A percentile compares a stretch with the other conserved stretches of the same genome.
These are phyloP conservation scores for Musa acuminata DNA, from an alignment of 176 grass and related monocot genomes.

Conservation along the genomic window DNA sequence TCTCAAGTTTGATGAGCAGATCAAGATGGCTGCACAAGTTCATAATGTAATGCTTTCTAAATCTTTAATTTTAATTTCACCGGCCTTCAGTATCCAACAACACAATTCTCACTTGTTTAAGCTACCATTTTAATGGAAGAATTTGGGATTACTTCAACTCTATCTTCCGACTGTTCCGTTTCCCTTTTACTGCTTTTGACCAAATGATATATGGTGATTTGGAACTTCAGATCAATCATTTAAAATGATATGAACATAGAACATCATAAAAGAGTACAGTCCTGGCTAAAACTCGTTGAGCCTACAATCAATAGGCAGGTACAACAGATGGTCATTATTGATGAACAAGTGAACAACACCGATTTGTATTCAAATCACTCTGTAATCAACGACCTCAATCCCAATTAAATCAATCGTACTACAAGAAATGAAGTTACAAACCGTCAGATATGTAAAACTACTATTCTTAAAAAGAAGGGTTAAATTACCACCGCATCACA, in stretches of 20 bases:
- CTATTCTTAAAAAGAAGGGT: not conserved
- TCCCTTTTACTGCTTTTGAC: not conserved
- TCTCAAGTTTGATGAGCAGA: no score
- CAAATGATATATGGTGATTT: not conserved
- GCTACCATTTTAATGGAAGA: no score
- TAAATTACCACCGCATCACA: not conserved
- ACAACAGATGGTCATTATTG: no score
- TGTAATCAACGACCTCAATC: not conserved
- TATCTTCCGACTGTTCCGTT: no score
- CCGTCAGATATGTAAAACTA: not conserved
- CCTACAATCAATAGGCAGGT: no score
- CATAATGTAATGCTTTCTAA: no score
- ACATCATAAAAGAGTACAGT: no score
- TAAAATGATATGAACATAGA: not conserved
- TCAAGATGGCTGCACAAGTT: no score
- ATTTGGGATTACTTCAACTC: not conserved
- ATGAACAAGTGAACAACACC: no score
- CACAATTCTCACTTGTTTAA: no score
- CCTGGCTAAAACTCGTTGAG: no score
- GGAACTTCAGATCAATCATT: not conserved
- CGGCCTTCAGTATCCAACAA: not conserved
- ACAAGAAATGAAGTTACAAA: not conserved
- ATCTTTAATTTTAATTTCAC: not conserved
- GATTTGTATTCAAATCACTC: not conserved
- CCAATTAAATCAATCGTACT: not conserved